Base-by-base conservation (phyloP, 805 yeast species). In the Monosporozyma unispora region DNA sequence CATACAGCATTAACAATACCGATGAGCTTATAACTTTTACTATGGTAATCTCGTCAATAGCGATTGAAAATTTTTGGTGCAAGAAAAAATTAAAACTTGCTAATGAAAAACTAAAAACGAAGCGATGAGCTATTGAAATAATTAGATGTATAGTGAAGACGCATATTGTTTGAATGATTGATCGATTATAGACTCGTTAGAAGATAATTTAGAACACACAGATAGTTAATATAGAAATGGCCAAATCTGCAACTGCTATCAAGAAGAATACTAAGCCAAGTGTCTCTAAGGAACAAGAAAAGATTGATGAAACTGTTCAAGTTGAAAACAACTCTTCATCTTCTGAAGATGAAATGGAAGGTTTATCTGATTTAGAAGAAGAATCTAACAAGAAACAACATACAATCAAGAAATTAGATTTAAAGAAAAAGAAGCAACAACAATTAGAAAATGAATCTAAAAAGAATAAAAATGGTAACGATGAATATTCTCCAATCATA, bases 401-500 rank as follows among this genome's bases (percentile, higher is more conserved):
- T 47, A 57, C 60, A 22, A 59, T 66, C 23, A 66, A 61, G 51
- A 63, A 64, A 48, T 52, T 67, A 42, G 57, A 60, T 31, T 52
- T 55, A 23, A 58, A 60, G 45, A 58, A 59, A 47, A 50, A 54
- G 28, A 61, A 58, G 44, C 44, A 43, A 27, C 18, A 22, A 18
- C n/a, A 11, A n/a, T 11, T n/a, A n/a, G 18, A 22, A 18, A n/a
- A 3, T 54, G n/a, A n/a, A n/a, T 33, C 60, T 55, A 55, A 57
- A 25, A 49, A 55, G 18, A 50, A 49, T 16, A 51, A 55, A 11
- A 49, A 54, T 19, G 49, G 59, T 41, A 55, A 58, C 23, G 56
- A 61, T 38, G 58, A 60, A 25, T 70, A 72, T 29, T 74, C 79
- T 45, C 89, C 91, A 35, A 87, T 88, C 48, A 71, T 93, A 48